These are phyloP conservation scores for Leccinum broughii DNA, from an alignment of 768 basidiomycete species.

Conservation along the genomic window DNA sequence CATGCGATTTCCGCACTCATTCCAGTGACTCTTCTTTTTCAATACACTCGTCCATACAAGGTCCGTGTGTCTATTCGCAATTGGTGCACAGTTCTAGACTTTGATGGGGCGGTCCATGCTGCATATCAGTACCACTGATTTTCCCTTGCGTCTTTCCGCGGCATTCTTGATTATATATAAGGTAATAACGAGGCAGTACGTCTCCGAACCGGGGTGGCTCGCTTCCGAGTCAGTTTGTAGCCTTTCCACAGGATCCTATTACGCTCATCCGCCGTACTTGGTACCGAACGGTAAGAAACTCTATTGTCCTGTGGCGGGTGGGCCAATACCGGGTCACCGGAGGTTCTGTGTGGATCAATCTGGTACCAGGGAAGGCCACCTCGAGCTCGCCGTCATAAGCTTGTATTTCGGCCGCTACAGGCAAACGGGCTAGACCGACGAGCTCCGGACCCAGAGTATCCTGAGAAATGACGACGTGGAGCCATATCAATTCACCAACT, in stretches of 20 bases:
- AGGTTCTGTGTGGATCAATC: not conserved
- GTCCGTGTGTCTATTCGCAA: not conserved
- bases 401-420: not conserved
- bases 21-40: slow-evolving; percentile 6
- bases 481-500: not conserved
- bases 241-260: slow-evolving; percentile 12
- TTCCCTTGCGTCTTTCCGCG: slow-evolving; percentile 10
- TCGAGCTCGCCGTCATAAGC: not conserved
- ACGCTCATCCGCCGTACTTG: not conserved
- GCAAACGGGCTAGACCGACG: not conserved
- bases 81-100: not conserved
- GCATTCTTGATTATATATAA: slow-evolving; percentile 3
- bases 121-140: slow-evolving; percentile 4
- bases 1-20: slow-evolving; percentile 21
- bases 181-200: slow-evolving; percentile 20
- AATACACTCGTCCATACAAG: not conserved
- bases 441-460: not conserved
- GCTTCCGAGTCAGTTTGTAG: slow-evolving; percentile 13
- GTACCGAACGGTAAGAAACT: too few relatives aligned
- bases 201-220: slow-evolving; percentile 11
- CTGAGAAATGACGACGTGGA: not conserved
- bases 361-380: too few relatives aligned
- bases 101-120: not conserved
- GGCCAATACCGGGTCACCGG: not conserved
- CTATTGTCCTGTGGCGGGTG: not conserved